Base-by-base conservation (phyloP, 2,329 filamentous ascomycete species). In the Cladosporium sphaerospermum region DNA sequence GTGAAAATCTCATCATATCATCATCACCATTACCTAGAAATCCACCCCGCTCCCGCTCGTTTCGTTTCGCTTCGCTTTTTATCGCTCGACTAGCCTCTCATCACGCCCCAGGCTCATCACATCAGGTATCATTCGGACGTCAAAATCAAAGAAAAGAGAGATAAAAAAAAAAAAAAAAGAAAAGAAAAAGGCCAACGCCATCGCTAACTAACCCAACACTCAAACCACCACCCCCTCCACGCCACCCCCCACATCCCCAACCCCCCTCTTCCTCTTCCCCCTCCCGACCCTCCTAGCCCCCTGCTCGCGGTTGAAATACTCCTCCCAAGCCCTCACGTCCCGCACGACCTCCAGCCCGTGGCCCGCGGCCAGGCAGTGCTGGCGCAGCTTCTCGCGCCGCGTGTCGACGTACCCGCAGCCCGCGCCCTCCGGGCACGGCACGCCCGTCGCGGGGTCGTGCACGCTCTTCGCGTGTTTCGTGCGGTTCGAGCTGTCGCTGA, bases 401-500 rank as follows among this genome's bases (percentile, higher is more conserved):
- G 52, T 54, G 31, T 54, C 52, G 7, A 54, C 52, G 10, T 54
- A 54, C 9, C 39, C 19, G 32, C 52, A 54, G 8, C 19, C 45
- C 18, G 45, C 45, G 3, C 48, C 48, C 9, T 23, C 50, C n/a
- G 50, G 50, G 40, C 52, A 54, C 5, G 45, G 45, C 23, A 54
- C 52, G 23, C 52, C 52, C 1, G 45, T 43, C 13, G 41, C 46
- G 2, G 45, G 45, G 45, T 54, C 52, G 45, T 54, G 52, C 32
- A 54, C 52, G 45, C 52, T 49, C 40, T 49, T 49, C 3, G 46
- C 64, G 53, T 68, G 66, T 40, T 68, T 68, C 8, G 63, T 65
- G 7, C 67, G 49, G 16, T 68, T 68, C 9, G 64, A 67, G 42
- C 63, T 66, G 47, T 68, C 66, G 37, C 65, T 64, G 51, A 67